Base-by-base conservation (phyloP, 2,329 filamentous ascomycete species). In the Xylaria sp. region DNA sequence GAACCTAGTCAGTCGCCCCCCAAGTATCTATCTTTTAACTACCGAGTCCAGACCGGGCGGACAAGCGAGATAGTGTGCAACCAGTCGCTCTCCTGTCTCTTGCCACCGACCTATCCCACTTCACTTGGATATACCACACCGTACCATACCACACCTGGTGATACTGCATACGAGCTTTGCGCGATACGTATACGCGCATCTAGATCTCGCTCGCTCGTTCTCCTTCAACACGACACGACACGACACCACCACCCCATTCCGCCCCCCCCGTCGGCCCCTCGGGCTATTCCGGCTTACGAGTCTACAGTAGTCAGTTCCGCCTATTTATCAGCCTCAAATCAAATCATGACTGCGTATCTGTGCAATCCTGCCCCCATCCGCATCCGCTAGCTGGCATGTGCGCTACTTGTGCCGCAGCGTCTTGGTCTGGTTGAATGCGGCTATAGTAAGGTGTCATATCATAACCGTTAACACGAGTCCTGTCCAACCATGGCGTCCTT, bases 301-400 rank as follows among this genome's bases (percentile, higher is more conserved):
- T 60, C 46, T 55, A n/a, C n/a, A n/a, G n/a, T n/a, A 56, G 51
- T 46, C 46, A 49, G 44, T 52, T 8, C 17, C 21, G 27, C 63
- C 35, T 56, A 54, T 40, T 58, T 58, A 60, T 57, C 58, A 60
- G 54, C 60, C 58, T 52, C 54, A 48, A 48, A 57, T 59, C 67
- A 66, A 64, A 67, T 40, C 61, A 71, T 71, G 70, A 71, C 69
- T 70, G 67, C 70, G 70, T 68, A 65, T 66, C 65, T 58, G 65
- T 58, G 54, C 66, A 58, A 67, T 63, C 62, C 49, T 60, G 51
- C 40, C 55, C 33, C 47, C 56, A 43, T 68, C 62, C 60, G 61
- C 61, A 64, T 64, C 48, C 60, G 64, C 61, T 69, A 67, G 65
- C 60, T 68, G 57, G 43, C 65, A 70, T 67, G 64, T 62, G 58